Evolutionary conservation across 2,329 filamentous ascomycete species (phyloP), one percentile per base, ranked within the genome.

Genomic region (Aspergillus aculeatinus): DNA sequence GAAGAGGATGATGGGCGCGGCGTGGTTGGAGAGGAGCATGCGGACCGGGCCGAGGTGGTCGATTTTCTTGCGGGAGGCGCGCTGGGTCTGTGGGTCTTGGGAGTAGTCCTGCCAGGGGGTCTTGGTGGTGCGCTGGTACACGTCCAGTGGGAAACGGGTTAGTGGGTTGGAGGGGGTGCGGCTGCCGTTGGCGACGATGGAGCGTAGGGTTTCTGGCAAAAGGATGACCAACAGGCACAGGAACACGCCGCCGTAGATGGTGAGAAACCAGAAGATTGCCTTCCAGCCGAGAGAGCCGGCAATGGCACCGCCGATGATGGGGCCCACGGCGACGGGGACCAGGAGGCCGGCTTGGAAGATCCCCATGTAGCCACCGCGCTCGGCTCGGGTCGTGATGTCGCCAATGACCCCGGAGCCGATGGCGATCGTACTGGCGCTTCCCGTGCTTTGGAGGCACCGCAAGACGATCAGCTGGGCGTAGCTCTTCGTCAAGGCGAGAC

Each of bases 181-280:
- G 27, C 27, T 27, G 10, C 61, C 61, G 39, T 63, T 56, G 3
- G 58, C 58, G n/a, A 63, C 58, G 1, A 63, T 44, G 10, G 23
- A 19, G 1, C 61, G 58, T 21, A 51, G 48, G 2, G 61, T 63
- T 35, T 63, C 58, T 0, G 61, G 61, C 7, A 27, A 27, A 27
- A 27, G 27, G 6, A 60, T 42, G 4, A 60, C 35, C 4, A 65
- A 21, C 3, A 80, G 67, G 59, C 85, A 84, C 0, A 82, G 79
- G 2, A 88, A 60, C 42, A 89, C 74, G 3, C 68, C 72, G 0
- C 74, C 66, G 2, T 75, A 75, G 39, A 90, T 87, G 44, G 83
- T 78, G 50, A 88, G 80, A 68, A 89, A 89, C 87, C 87, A 89
- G 68, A 90, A 90, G 58, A 89, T 85, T 55, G 62, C 67, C 23